These are phyloP conservation scores for Mortierella sp. DNA, from an alignment of 371 early-diverging fungal genomes.

Conservation along the genomic window DNA sequence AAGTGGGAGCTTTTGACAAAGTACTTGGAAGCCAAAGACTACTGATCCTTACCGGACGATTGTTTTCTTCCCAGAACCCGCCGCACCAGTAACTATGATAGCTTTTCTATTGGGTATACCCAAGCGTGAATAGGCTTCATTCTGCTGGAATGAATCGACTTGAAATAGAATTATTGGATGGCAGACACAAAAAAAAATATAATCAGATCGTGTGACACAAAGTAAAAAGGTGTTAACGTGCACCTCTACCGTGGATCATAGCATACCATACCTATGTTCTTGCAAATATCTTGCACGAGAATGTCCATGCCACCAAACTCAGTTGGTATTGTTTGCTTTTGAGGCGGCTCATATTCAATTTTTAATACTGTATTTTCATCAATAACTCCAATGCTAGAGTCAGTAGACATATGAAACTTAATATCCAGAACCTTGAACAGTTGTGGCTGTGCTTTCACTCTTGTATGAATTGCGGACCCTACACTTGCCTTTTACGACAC, in stretches of 20 bases:
- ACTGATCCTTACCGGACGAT: slow-evolving; percentile 17
- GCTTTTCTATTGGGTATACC: slow-evolving; percentile 52
- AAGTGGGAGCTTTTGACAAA: background rate
- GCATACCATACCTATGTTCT: slow-evolving; percentile 18
- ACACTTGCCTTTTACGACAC: slow-evolving; percentile 10
- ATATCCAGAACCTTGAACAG: slow-evolving; percentile 18
- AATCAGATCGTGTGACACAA: no score
- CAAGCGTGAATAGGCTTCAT: slow-evolving; percentile 32
- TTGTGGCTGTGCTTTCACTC: slow-evolving; percentile 16
- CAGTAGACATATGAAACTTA: background rate
- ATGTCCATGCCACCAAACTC: slow-evolving; percentile 12
- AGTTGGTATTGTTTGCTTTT: background rate
- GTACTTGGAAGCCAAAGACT: no score
- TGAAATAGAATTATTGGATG: background rate
- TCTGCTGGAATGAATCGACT: slow-evolving; percentile 36
- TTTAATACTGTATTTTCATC: slow-evolving; percentile 16
- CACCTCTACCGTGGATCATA: no score
- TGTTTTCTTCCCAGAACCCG: slow-evolving; percentile 52
- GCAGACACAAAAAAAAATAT: background rate
- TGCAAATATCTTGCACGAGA: slow-evolving; percentile 28
- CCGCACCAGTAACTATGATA: slow-evolving; percentile 35
- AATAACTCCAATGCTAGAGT: slow-evolving; percentile 18
- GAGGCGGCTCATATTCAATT: slow-evolving; percentile 5
- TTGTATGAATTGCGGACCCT: slow-evolving; percentile 23
- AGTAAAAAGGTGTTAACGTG: no score